Percentiles rank a stretch among this genome's conserved stretches.
phyloP scores from a whole-genome alignment of 495 filamentous ascomycete genomes.

The Annulohypoxylon nitens region DNA sequence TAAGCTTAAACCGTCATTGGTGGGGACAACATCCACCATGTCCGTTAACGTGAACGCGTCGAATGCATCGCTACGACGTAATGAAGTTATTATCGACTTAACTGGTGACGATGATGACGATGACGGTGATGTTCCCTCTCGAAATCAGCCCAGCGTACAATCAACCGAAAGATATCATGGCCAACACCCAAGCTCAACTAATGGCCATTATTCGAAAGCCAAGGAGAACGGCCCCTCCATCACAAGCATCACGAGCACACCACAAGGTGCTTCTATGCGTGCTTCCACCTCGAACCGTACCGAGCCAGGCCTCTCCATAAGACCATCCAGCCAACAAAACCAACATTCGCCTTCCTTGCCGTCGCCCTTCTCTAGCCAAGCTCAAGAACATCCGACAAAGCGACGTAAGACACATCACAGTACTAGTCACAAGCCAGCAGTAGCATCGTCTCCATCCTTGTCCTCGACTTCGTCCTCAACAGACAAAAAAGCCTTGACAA shows the following conservation, averaged over 20 bases:
- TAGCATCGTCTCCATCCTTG: background rate
- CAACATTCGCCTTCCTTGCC: background rate
- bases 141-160: background rate
- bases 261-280: background rate
- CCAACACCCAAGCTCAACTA: background rate
- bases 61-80: background rate
- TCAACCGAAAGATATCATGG: background rate
- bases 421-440: background rate
- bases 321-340: background rate
- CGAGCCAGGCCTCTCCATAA: background rate
- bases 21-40: conserved; percentile 22
- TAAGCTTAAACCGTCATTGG: conserved; percentile 18
- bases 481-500: conserved; percentile 33
- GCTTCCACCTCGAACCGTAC: background rate
- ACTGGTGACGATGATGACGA: conserved; percentile 23
- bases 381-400: conserved; percentile 25
- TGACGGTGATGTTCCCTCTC: conserved; percentile 3
- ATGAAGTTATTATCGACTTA: conserved; percentile 27
- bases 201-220: background rate
- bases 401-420: conserved; percentile 31
- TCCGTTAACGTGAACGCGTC: conserved; percentile 35
- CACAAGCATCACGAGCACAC: background rate
- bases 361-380: background rate
- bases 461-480: background rate
- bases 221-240: background rate